A percentile compares a stretch with the other conserved stretches of the same genome.
phyloP scores from a whole-genome alignment of 2,329 filamentous ascomycete species.

The Sclerotinia trifoliorum region DNA sequence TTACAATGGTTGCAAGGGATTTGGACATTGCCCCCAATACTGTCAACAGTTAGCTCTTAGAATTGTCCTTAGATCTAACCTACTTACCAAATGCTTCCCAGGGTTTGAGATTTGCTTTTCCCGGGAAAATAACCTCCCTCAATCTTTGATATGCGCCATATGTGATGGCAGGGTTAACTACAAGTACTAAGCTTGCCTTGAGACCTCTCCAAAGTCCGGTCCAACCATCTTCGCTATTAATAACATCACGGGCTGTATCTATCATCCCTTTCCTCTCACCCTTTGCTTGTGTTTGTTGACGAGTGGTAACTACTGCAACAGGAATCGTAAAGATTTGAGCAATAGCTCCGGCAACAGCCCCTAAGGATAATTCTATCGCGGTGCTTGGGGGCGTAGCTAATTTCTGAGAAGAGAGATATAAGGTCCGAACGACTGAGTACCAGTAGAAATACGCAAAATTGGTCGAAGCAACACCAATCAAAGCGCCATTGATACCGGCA shows the following conservation, averaged over 20 bases:
- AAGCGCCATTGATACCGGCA: conserved; percentile 78
- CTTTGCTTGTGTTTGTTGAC: conserved; percentile 90
- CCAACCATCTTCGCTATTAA: conserved; percentile 86
- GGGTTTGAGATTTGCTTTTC: conserved; percentile 70
- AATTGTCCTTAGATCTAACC: not conserved
- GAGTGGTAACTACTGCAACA: conserved; percentile 89
- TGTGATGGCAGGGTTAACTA: conserved; percentile 95
- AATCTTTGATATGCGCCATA: conserved; percentile 95
- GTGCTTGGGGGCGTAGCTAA: conserved; percentile 69
- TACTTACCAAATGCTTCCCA: conserved; percentile 88
- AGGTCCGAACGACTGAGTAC: conserved; percentile 83
- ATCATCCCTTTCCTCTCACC: conserved; percentile 80
- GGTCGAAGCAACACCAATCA: conserved; percentile 91
- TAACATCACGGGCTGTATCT: conserved; percentile 83
- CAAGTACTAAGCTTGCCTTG: conserved; percentile 92
- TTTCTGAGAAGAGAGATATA: conserved; percentile 67
- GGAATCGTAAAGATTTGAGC: conserved; percentile 97
- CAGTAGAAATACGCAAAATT: conserved; percentile 99
- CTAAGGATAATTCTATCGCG: conserved; percentile 76
- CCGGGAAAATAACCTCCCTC: conserved; percentile 73
- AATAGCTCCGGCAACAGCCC: conserved; percentile 82
- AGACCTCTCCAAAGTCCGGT: conserved; percentile 90
- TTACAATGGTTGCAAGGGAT: conserved; percentile 83
- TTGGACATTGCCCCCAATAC: conserved; percentile 94
- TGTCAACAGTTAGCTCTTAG: conserved; percentile 41